Evolutionary conservation across 2,329 filamentous ascomycete genomes (phyloP).

Genomic region (Tolypocladium capitatum): DNA sequence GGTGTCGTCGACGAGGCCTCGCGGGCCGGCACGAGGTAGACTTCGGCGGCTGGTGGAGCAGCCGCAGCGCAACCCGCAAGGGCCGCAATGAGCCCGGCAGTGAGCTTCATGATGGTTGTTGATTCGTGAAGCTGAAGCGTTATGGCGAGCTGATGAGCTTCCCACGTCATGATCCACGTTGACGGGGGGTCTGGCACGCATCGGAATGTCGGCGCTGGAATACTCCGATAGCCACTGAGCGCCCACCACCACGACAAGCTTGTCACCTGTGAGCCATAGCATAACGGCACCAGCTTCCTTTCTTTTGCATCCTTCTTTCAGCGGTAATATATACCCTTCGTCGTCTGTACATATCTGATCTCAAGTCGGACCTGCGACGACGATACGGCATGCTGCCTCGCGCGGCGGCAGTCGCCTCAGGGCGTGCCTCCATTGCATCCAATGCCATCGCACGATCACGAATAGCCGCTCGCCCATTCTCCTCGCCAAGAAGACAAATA

Average conservation of each 20-base stretch:
- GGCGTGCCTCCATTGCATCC: slow-evolving; percentile 8
- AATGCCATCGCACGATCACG: slow-evolving; percentile 9
- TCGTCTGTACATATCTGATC: neutral
- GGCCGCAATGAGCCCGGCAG: slow-evolving; percentile 23
- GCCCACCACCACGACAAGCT: slow-evolving; percentile 8
- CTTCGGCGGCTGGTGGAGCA: slow-evolving; percentile 30
- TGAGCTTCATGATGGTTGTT: slow-evolving; percentile 28
- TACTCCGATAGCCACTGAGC: slow-evolving; percentile 12
- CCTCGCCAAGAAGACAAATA: slow-evolving; percentile 12
- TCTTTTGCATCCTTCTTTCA: neutral
- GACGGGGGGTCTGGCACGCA: slow-evolving; percentile 9
- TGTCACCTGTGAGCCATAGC: neutral
- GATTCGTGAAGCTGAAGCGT: slow-evolving; percentile 20
- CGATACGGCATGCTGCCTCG: slow-evolving; percentile 10
- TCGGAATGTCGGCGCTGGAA: slow-evolving; percentile 13
- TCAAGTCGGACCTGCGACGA: neutral
- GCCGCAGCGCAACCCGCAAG: slow-evolving; percentile 25
- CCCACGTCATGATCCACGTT: slow-evolving; percentile 11
- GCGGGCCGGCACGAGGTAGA: slow-evolving; percentile 35
- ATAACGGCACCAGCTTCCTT: neutral
- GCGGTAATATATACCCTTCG: neutral
- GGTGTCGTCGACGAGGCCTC: slow-evolving; percentile 18
- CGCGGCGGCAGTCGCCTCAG: slow-evolving; percentile 9
- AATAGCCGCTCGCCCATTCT: slow-evolving; percentile 9
- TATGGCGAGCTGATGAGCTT: slow-evolving; percentile 9